Base-by-base conservation (phyloP, 2,329 filamentous ascomycete genomes). In the Paracoccidioides lutzii region DNA sequence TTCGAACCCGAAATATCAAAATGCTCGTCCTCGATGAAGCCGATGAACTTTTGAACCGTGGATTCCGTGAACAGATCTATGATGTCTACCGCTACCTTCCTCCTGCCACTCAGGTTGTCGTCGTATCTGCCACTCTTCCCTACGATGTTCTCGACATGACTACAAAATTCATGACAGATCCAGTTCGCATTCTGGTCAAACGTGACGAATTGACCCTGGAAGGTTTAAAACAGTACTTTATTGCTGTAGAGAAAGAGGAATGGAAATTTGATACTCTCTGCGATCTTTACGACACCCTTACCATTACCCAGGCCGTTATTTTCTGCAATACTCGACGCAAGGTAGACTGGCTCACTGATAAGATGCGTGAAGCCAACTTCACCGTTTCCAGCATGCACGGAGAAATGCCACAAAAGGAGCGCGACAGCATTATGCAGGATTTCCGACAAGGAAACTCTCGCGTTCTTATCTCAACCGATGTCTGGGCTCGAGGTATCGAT, bases 241-340 rank as follows among this genome's bases (percentile, higher is more conserved):
- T 98, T 66, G 93, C 93, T 1, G 93, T 97, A 22, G 93, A 98
- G 74, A 97, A 96, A 78, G 93, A 98, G 73, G 93, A 97, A 71
- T 98, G 93, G 93, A 98, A 98, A 73, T 95, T 98, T 65, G 93
- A 98, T 71, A 98, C 93, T 2, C 83, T 98, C 4, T 97, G 90
- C 73, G 93, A 98, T 75, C 84, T 98, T 57, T 98, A 98, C 79
- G 93, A 98, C 71, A 97, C 93, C 10, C 81, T 98, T 46, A 98
- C 93, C 55, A 97, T 98, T 68, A 97, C 93, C 14, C 93, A 97
- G 76, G 93, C 93, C 48, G 93, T 98, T 71, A 98, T 98, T 71
- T 98, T 98, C 80, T 98, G 93, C 81, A 98, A 98, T 75, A 98
- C 93, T 5, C 85, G 93, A 63, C 84, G 93, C 72, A 98, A 98